Evolutionary conservation across 192 early-diverging fungal genomes (phyloP), one percentile per base, ranked within the genome.

Genomic region (Coemansia sp.): DNA sequence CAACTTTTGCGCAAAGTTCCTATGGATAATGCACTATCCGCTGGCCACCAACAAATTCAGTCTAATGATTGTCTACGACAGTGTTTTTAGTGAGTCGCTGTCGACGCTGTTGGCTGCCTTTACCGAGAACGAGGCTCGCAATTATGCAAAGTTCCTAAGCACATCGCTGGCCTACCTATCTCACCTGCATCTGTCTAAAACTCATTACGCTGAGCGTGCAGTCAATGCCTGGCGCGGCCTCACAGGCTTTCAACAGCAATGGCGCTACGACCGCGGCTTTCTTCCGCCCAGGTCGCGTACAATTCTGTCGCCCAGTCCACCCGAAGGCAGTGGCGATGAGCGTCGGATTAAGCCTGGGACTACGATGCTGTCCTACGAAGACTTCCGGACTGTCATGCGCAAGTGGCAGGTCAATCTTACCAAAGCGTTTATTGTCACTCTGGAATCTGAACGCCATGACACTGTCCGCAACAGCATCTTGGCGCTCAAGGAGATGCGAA

Each of bases 31-130:
- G 69, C 77, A 79, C 55, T 79, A 59, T 49, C 77, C 77, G 22
- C 64, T 79, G 65, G 77, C 77, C 10, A 79, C 77, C 8, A 79
- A 79, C 77, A 79, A 74, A 49, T 79, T 79, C 54, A 79, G 72
- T 43, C 45, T 79, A 58, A 70, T 79, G 71, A 66, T 74, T 37
- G 72, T 74, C 10, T 79, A 70, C 50, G 77, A 79, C 64, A 64
- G 54, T 58, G 41, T 79, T 17, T 71, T 79, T 35, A 49, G 54
- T 55, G 72, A 74, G 39, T 58, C 52, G 47, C 32, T 74, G 38
- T 64, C 77, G 41, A 70, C 67, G n/a, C 61, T 74, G 29, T 39
- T 79, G 38, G 72, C 71, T 4, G 55, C 72, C 6, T 64, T 73
- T 11, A 79, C 77, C n/a, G 71, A 74, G 51, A 79, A 67, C 50